Conservation (phyloP, 2,329 filamentous ascomycete species). For the Aspergillus fumigatus region DNA sequence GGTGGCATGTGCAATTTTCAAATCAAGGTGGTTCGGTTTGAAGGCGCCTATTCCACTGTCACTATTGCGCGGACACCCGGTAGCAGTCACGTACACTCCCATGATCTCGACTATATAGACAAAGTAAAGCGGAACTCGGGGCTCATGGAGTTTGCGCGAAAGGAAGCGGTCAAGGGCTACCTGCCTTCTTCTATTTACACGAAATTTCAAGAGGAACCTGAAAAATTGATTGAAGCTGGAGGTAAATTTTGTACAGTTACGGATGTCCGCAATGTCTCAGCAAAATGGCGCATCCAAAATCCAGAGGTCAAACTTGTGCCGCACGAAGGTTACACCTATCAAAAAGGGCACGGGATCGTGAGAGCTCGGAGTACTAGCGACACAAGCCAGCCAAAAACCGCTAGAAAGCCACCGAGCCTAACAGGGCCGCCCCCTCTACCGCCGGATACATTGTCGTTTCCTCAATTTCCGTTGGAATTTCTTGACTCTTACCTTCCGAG, state of each 20-base stretch:
- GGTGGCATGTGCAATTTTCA: slow-evolving; percentile 45
- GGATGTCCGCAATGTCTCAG: slow-evolving; percentile 46
- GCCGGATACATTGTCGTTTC: slow-evolving; percentile 43
- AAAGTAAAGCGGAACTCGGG: slow-evolving; percentile 46
- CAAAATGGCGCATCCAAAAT: slow-evolving; percentile 45
- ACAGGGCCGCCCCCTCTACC: slow-evolving; percentile 21
- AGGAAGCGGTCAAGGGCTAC: slow-evolving; percentile 44
- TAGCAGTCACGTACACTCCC: slow-evolving; percentile 38
- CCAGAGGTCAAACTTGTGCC: slow-evolving; percentile 40
- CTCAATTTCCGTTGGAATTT: slow-evolving; percentile 41
- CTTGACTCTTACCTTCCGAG: slow-evolving; percentile 51
- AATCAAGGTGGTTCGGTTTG: slow-evolving; percentile 44
- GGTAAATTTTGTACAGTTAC: slow-evolving; percentile 45
- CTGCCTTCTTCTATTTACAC: slow-evolving; percentile 47
- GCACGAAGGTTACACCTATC: slow-evolving; percentile 43
- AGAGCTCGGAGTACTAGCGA: slow-evolving; percentile 21
- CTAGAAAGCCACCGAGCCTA: slow-evolving; percentile 8
- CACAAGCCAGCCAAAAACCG: slow-evolving; percentile 6
- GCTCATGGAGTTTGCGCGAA: slow-evolving; percentile 44
- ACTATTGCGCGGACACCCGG: slow-evolving; percentile 41
- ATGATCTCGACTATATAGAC: slow-evolving; percentile 46
- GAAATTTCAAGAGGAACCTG: slow-evolving; percentile 44
- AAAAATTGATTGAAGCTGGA: slow-evolving; percentile 41
- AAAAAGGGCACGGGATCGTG: slow-evolving; percentile 41
- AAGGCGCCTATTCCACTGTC: slow-evolving; percentile 41